Evolutionary conservation across 2,329 filamentous ascomycete species (phyloP), one percentile per base, ranked within the genome.

Genomic region (Ustulina deusta): DNA sequence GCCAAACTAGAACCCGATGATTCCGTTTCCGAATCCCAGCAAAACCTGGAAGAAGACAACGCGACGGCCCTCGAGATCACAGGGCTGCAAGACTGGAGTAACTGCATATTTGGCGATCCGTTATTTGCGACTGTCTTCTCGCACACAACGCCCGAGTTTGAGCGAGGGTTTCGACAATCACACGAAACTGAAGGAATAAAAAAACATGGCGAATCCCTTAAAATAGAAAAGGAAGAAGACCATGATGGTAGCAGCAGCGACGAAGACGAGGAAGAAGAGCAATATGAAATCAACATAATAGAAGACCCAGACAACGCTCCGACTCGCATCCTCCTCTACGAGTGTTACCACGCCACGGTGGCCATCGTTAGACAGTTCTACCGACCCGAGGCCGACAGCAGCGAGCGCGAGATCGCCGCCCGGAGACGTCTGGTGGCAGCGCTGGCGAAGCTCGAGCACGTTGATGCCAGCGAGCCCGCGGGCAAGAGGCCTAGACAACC

Each of bases 71-170:
- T 83, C 15, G 74, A 73, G 25, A 74, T 89, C 15, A 84, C 81
- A 0, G 87, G 87, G 0, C 74, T 90, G n/a, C 81, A 81, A 36
- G 85, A 87, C 77, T 90, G 87, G 87, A 85, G 85, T 66, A 85
- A 83, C 65, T 84, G 85, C 49, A 71, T 89, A 11, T 90, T 90
- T 69, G 88, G 87, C 11, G 88, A 90, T 68, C 87, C 87, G 0
- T 74, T 90, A 2, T 79, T 90, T 57, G 81, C 84, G 2, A 80
- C 79, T 2, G 80, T 81, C 6, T 87, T 89, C 70, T 81, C 79
- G 71, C 80, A 82, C 20, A 80, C 83, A 0, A 83, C 79, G 4
- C 72, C 79, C 13, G 80, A 82, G 0, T 84, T 89, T 38, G 75
- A 86, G 29, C 76, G 77, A 32, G 87, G 86, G 0, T 88, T 86